Base-by-base conservation (phyloP, 2,329 filamentous ascomycete genomes). In the Sphaerostilbella broomeana region DNA sequence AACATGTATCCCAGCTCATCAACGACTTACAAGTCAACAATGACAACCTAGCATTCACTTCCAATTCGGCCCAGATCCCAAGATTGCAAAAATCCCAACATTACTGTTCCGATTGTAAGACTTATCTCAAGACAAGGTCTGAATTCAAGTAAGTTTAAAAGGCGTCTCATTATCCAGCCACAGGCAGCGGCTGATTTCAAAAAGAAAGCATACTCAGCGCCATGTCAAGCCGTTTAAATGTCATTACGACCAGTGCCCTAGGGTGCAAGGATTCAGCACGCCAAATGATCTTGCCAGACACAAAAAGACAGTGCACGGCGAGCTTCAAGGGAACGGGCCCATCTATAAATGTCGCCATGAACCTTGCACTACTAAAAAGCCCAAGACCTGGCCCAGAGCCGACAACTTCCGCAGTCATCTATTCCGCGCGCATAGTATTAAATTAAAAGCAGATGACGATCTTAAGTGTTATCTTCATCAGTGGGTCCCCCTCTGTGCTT, bases 341-440 rank as follows among this genome's bases (percentile, higher is more conserved):
- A 34, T 43, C 2, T 60, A 54, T 7, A 28, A 57, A 10, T 62
- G 56, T 32, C 45, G 24, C 7, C 42, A 54, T 29, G 53, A 43
- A 0, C 31, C 42, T 12, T 60, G 58, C 31, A 45, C 43, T 5
- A 42, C 44, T 6, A 57, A 51, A 27, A 38, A 36, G 11, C 43
- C 65, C 2, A 94, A 94, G 57, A 64, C 72, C 24, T 95, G 86
- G 86, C 82, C 84, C 1, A 76, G 89, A 16, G 68, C 81, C 35
- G 89, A 95, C 59, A 95, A 95, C 54, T 95, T 95, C 58, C 81
- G 81, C 45, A 78, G 82, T 24, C 89, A 95, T 55, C 70, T 94
- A 31, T 68, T 65, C 35, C 75, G 81, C 9, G 77, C 86, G 51
- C 88, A 95, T 56, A 45, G 47, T 0, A 56, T 59, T 3, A 19